Evolutionary conservation across 805 yeast species (phyloP), one percentile per base, ranked within the genome.

Genomic region (Wickerhamiella galacta): DNA sequence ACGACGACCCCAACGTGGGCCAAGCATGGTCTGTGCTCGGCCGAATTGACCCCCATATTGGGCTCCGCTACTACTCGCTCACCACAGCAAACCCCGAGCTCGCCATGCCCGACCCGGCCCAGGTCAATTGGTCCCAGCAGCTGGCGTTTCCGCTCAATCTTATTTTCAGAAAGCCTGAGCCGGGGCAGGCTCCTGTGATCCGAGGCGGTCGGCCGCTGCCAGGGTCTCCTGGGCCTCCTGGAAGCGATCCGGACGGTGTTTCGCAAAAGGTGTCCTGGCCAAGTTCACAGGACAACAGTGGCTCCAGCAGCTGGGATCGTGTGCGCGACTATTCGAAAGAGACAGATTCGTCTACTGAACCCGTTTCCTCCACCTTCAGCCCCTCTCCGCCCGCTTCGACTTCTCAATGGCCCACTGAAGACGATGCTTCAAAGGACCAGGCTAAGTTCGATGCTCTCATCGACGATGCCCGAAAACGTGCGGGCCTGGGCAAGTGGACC

Each of bases 131-230:
- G 50, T 21, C 17, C 12, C 25, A 29, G 16, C 37, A 38, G 29
- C 42, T 47, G 16, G 22, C 38, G 20, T 46, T 46, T 39, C 50
- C 50, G 14, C 16, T 46, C 25, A 35, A 32, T 21, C 37, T 46
- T 20, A 36, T 46, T n/a, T 30, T 30, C 25, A 15, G 19, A 4
- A 10, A 24, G 17, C 16, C 28, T 16, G 28, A 16, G 18, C 7
- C 19, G 9, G 9, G 7, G n/a, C n/a, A 12, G 19, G 15, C 9
- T 16, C 12, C 26, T 11, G 26, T n/a, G 26, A 24, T 12, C 26
- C 6, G 17, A 10, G 9, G 14, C 19, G 28, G 28, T 6, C 17
- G 15, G 11, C 11, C 8, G 8, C n/a, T 15, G 28, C 8, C 5
- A 7, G 8, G 26, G 26, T 6, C 26, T n/a, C n/a, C n/a, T n/a